Percentiles rank a stretch among this genome's conserved stretches.
These are phyloP conservation scores for Trypanosomatidae sp. DNA, from an alignment of 208 protist species.

Conservation along the genomic window DNA sequence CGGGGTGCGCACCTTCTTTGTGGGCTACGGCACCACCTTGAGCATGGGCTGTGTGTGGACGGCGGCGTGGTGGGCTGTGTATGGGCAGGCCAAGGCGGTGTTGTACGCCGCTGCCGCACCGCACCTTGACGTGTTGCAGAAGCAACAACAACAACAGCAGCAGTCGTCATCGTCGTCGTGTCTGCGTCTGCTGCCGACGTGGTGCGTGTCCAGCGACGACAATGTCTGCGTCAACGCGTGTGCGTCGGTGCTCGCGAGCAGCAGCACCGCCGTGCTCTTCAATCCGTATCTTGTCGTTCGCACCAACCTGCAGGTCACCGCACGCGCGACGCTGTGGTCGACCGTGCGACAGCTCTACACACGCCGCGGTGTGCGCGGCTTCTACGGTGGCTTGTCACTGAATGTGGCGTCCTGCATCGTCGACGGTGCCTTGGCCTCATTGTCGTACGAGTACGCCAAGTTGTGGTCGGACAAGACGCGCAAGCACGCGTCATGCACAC, in stretches of 20 bases:
- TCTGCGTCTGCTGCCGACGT: slow-evolving; percentile 14
- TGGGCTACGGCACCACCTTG: slow-evolving; percentile 64
- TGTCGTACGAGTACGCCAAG: slow-evolving; percentile 81
- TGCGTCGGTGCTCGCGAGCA: slow-evolving; percentile 50
- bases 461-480: slow-evolving; percentile 50
- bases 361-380: slow-evolving; percentile 35
- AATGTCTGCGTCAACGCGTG: slow-evolving; percentile 51
- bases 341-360: slow-evolving; percentile 24
- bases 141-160: background rate
- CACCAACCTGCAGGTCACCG: slow-evolving; percentile 62
- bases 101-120: slow-evolving; percentile 26
- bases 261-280: slow-evolving; percentile 57
- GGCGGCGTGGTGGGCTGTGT: slow-evolving; percentile 68
- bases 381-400: slow-evolving; percentile 56
- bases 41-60: slow-evolving; percentile 75
- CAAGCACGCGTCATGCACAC: background rate
- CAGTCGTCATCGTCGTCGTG: background rate
- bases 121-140: slow-evolving; percentile 8
- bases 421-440: slow-evolving; percentile 61
- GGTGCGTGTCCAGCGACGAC: slow-evolving; percentile 40
- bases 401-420: slow-evolving; percentile 55
- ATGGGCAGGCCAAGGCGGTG: slow-evolving; percentile 30
- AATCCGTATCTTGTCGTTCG: slow-evolving; percentile 78
- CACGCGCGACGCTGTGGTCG: slow-evolving; percentile 40
- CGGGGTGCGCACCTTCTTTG: slow-evolving; percentile 52